Evolutionary conservation across 257 asterid genomes (phyloP), one percentile per base, ranked within the genome.

Genomic region (Jasminum sambac): DNA sequence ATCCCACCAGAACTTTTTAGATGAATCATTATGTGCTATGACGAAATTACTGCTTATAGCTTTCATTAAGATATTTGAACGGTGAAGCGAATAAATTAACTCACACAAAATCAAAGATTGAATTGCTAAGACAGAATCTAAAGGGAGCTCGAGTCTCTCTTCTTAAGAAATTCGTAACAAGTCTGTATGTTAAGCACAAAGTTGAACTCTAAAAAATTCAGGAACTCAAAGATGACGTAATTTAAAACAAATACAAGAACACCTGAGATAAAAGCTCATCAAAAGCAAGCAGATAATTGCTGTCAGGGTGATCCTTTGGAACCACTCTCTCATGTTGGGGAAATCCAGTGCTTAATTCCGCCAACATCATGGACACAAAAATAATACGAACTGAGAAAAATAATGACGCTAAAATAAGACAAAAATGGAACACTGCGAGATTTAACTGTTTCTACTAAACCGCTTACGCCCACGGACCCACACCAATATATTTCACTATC

Each of bases 281-380:
- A 74, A 84, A 88, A 39, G 96, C 96, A 5, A 92, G 96, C 39
- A 89, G 89, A 63, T 92, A 92, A 65, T 92, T 92, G 85, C 98
- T 92, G 75, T 89, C 98, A 2, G 90, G 90, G 66, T 92, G 90
- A 83, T 89, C 88, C 87, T 92, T 92, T 16, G 96, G 94, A 77
- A 92, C 96, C 41, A 92, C 96, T 76, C 98, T 82, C 82, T 92
- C n/a, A n/a, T n/a, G n/a, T n/a, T n/a, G n/a, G n/a, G n/a, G n/a
- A n/a, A n/a, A n/a, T n/a, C n/a, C n/a, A n/a, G n/a, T n/a, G n/a
- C n/a, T n/a, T n/a, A n/a, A n/a, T n/a, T n/a, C n/a, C n/a, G n/a
- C n/a, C n/a, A n/a, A n/a, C n/a, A n/a, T n/a, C n/a, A n/a, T n/a
- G n/a, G n/a, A n/a, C n/a, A n/a, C n/a, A n/a, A n/a, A n/a, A n/a